Base-by-base conservation (phyloP, 78 protist species). In the Dictyostelium brefeldianum region DNA sequence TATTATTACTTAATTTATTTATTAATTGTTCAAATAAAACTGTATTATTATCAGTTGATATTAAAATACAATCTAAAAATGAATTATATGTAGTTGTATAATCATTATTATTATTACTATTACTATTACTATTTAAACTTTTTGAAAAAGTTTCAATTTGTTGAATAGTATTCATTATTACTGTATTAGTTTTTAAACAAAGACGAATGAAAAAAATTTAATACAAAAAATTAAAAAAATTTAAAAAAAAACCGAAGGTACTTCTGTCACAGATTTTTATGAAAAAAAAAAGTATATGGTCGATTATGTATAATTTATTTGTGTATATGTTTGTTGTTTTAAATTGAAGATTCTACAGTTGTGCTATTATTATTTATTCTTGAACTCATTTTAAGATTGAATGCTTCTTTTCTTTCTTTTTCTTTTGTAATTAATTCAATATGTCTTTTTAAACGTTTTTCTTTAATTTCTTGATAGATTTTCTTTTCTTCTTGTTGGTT, bases 401-500 rank as follows among this genome's bases (percentile, higher is more conserved):
- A 75, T 7, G 41, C 11, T 31, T 78, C 53, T 78, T 78, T 78
- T 78, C 83, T 78, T 53, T 78, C 41, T 29, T 6, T 15, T 78
- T 78, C 83, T 46, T 43, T 43, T 6, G 10, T 54, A 15, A 78
- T 78, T 47, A 7, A 1, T 74, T 84, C 83, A 22, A 51, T 57
- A 22, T 84, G 56, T 47, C 50, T 71, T 59, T 31, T 22, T 59
- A 41, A 54, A 53, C 91, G 59, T 56, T 84, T 84, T 22, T 73
- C 27, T 84, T 78, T 71, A 27, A 84, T 36, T 59, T 84, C 81
- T 5, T 27, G 25, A 4, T 57, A 20, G 4, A 74, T 75, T 47
- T 64, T 53, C 14, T 84, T 57, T 22, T 84, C 91, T 47, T 84
- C 78, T 74, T 36, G 62, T 10, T 84, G 79, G n/a, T n/a, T 36